Conservation (phyloP, 495 filamentous ascomycete genomes). For the Pyrenula massariospora region DNA sequence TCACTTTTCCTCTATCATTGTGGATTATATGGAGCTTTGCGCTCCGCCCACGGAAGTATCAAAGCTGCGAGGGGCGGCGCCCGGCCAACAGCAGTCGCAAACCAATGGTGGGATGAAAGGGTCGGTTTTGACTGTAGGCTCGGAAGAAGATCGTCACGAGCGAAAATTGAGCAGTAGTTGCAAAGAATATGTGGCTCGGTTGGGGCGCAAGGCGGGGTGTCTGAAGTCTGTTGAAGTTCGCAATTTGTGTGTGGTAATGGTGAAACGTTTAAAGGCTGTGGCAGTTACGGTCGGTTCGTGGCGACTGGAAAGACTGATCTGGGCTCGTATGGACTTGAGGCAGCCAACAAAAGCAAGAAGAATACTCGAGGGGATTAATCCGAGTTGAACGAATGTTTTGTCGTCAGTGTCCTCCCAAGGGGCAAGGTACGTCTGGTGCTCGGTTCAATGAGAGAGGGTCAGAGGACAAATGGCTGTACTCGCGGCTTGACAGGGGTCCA, state of each 20-base stretch:
- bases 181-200: too few species aligned
- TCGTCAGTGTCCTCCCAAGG: too few species aligned
- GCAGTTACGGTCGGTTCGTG: not conserved
- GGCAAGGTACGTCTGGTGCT: too few species aligned
- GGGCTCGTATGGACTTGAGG: not conserved
- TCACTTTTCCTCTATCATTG: constrained; percentile 2
- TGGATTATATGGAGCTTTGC: not conserved
- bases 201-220: too few species aligned
- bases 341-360: not conserved
- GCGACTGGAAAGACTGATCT: not conserved
- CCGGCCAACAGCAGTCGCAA: not conserved
- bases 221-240: not conserved
- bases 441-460: not conserved
- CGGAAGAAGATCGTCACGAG: too few species aligned
- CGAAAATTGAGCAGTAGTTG: too few species aligned
- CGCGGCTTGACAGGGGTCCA: not conserved
- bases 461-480: not conserved
- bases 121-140: not conserved
- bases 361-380: not conserved
- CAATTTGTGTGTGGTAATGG: not conserved
- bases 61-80: not conserved
- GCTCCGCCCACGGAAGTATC: not conserved
- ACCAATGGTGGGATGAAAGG: not conserved
- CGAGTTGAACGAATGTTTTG: not conserved
- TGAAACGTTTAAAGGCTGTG: not conserved